Base-by-base conservation (phyloP, 164 flowering plant genomes). In the Sedum album region DNA sequence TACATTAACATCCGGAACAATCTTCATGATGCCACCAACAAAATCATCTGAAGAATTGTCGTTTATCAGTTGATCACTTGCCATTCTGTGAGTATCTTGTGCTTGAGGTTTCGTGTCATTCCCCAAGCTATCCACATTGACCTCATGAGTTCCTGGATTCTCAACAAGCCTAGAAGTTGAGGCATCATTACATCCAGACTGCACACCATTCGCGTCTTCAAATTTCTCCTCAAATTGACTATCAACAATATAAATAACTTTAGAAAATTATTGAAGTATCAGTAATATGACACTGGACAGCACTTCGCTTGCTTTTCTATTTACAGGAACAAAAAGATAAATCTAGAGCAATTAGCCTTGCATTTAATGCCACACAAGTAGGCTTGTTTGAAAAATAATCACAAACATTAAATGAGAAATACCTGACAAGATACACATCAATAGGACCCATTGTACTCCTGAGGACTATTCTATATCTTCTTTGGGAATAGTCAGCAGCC, bases 401-500 rank as follows among this genome's bases (percentile, higher is more conserved):
- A 57, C 31, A 13, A 9, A 11, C 65, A 26, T 17, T 33, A 62
- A 66, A 33, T 21, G 13, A 36, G 33, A 2, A n/a, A 6, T 81
- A 90, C 96, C 96, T 90, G 57, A 90, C 89, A 76, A 90, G 90
- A 76, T 84, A 90, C 66, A 88, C 90, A 78, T 90, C 94, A 65
- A 90, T 84, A 25, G 89, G 90, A 67, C 96, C 96, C 87, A 85
- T 88, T 30, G 87, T 77, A 77, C 96, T 90, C 73, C 96, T 77
- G 23, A 88, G 88, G 49, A 90, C 82, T 49, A 90, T 88, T 75
- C 88, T 83, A 65, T 88, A 90, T 81, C 91, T 88, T 78, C 85
- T 81, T 26, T 85, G 91, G 17, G 90, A 86, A 75, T 82, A 84
- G 61, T 88, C 96, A 79, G 79, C 86, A 73, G 79, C 93, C 92